phyloP scores from a whole-genome alignment of 371 early-diverging fungal genomes.

The Mucor piriformis region DNA sequence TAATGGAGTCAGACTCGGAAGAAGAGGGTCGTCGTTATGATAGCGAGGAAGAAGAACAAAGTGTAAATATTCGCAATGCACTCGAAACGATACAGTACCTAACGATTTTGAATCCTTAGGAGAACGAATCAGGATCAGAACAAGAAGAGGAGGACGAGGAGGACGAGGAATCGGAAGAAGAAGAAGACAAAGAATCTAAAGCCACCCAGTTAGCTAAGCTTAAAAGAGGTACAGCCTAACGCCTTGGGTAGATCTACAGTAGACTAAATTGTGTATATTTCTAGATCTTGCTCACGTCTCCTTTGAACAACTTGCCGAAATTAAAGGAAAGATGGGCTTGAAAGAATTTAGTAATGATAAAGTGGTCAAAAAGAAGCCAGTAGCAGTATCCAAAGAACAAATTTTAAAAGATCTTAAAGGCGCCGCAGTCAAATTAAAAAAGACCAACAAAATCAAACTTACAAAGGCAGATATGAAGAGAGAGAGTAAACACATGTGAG shows the following conservation, averaged over 20 bases:
- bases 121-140: constrained; percentile 18
- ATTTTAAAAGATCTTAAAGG: constrained; percentile 44
- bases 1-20: constrained; percentile 16
- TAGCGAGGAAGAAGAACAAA: constrained; percentile 11
- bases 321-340: constrained; percentile 65
- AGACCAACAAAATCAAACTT: constrained; percentile 38
- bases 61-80: not conserved
- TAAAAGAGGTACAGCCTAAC: constrained; percentile 40
- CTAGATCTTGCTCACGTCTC: constrained; percentile 78
- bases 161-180: constrained; percentile 21
- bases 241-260: not conserved
- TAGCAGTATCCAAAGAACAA: constrained; percentile 30
- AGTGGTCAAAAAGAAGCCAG: constrained; percentile 19
- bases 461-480: constrained; percentile 54
- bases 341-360: constrained; percentile 30
- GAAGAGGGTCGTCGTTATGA: constrained; percentile 21
- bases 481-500: constrained; percentile 51
- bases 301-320: constrained; percentile 76
- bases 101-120: not conserved
- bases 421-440: constrained; percentile 40
- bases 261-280: not conserved
- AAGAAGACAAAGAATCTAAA: constrained; percentile 24
- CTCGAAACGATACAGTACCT: not conserved
- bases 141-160: constrained; percentile 4
- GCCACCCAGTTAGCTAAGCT: constrained; percentile 34